Evolutionary conservation across 495 filamentous ascomycete genomes (phyloP), one percentile per base, ranked within the genome.

Genomic region (Neurospora sublineolata): DNA sequence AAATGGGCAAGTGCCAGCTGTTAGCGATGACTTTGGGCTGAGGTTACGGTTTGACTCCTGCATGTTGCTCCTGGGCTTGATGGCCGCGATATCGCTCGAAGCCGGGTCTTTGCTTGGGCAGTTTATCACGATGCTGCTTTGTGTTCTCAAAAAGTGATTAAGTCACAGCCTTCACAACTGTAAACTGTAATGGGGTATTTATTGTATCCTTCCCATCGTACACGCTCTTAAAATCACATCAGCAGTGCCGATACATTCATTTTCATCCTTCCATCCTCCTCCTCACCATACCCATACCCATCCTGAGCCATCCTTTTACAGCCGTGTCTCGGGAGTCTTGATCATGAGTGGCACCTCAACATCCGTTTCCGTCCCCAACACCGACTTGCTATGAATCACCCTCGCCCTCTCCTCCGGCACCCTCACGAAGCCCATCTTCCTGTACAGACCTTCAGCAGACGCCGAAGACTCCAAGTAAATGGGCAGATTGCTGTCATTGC

Each of bases 401-500:
- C 70, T 72, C 6, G 73, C 74, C 12, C 36, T 69, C 8, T 71
- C 72, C 27, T 44, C n/a, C 12, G 74, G 72, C 27, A 80, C 37
- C 67, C 72, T 46, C 11, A 70, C 68, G 46, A 80, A 80, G 9
- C 78, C 78, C 69, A 74, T 68, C 68, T 75, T 79, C 37, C 44
- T 44, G 72, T 83, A 83, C 10, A 82, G 39, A 11, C 72, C 44
- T 37, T 79, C 75, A 3, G 73, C 76, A 7, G 69, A 70, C 10
- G 68, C 38, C 1, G 77, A 76, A 18, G 80, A 73, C 69, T 81
- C 79, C 8, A 83, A 73, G 60, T 77, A 81, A 2, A 76, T 73
- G 2, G 76, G 72, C 12, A 86, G 70, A 1, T 73, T 72, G 60
- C 80, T 76, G 20, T 77, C 74, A 42, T 85, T 81, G 2, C 82